Conservation (phyloP, 371 early-diverging fungal species). For the Mucor saturninus region DNA sequence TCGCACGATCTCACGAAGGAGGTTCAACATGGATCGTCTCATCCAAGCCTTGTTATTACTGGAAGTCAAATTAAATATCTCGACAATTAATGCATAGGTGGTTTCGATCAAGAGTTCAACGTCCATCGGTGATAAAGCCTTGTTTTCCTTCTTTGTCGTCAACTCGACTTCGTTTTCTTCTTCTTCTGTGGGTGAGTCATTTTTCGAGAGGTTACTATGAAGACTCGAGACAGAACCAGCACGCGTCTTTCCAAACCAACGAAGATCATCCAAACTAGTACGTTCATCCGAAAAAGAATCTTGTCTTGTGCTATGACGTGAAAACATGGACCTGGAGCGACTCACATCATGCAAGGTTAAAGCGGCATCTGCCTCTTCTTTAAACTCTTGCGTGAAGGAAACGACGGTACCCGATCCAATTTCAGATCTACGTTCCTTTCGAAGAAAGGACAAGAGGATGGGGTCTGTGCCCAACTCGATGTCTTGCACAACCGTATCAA, state of each 20-base stretch:
- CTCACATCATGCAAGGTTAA: constrained; percentile 5
- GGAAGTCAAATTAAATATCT: constrained; percentile 50
- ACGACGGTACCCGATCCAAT: constrained; percentile 10
- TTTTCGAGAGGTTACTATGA: constrained; percentile 10
- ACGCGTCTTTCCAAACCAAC: constrained; percentile 25
- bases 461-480: constrained; percentile 45
- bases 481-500: constrained; percentile 44
- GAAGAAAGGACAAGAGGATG: constrained; percentile 42
- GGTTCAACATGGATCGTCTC: constrained; percentile 46
- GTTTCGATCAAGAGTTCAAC: constrained; percentile 55
- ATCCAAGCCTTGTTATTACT: constrained; percentile 56
- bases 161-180: background rate
- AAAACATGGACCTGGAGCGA: constrained; percentile 23
- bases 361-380: constrained; percentile 28
- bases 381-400: constrained; percentile 45
- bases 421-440: constrained; percentile 44
- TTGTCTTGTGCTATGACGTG: constrained; percentile 9
- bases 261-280: background rate
- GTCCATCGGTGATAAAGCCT: constrained; percentile 40
- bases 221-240: constrained; percentile 38
- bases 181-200: background rate
- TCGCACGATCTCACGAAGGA: constrained; percentile 50
- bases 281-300: background rate
- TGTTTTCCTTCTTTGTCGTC: background rate
- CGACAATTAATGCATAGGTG: constrained; percentile 49